Evolutionary conservation across 768 basidiomycete genomes (phyloP), one percentile per base, ranked within the genome.

Genomic region (Royoungia palumana): DNA sequence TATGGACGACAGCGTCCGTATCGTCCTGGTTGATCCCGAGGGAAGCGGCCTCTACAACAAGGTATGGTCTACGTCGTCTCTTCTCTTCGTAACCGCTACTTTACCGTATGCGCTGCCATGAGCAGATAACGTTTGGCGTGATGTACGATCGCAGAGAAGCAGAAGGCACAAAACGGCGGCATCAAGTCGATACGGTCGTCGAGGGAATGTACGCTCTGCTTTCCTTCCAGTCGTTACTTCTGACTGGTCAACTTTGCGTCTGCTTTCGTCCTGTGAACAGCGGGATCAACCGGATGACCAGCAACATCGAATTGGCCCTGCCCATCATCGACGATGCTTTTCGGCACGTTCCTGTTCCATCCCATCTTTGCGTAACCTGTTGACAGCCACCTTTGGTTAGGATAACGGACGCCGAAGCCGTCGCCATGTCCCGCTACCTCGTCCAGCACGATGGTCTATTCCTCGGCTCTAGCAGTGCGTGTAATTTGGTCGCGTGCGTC

Each of bases 21-120:
- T 98, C 11, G 83, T 84, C 6, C 75, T 99, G 42, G 78, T 89
- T 11, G 96, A 99, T 68, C 94, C 94, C 0, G 87, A 94, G 59
- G 95, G 95, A 9, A 94, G 90, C 58, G 96, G 96, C 2, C 70
- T 99, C 43, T 96, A 86, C 69, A 97, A 97, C 70, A 96, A 95
- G 77, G 90, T 87, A 43, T 32, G 6, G 85, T 83, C n/a, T 32
- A 5, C 12, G 4, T 6, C 4, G 19, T 39, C 44, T 11, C 22
- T 14, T 27, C 32, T 16, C 14, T 9, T 42, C 48, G 28, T 28
- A 12, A 12, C 10, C 12, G 28, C 13, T 28, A 2, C 28, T 28
- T 28, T 28, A 11, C 28, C 28, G 4, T 10, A 1, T 13, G 37
- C 22, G 4, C n/a, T 32, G 17, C 12, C 4, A 5, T 46, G 5